These are phyloP conservation scores for Botryotinia calthae DNA, from an alignment of 2,329 filamentous ascomycete species.

Conservation along the genomic window DNA sequence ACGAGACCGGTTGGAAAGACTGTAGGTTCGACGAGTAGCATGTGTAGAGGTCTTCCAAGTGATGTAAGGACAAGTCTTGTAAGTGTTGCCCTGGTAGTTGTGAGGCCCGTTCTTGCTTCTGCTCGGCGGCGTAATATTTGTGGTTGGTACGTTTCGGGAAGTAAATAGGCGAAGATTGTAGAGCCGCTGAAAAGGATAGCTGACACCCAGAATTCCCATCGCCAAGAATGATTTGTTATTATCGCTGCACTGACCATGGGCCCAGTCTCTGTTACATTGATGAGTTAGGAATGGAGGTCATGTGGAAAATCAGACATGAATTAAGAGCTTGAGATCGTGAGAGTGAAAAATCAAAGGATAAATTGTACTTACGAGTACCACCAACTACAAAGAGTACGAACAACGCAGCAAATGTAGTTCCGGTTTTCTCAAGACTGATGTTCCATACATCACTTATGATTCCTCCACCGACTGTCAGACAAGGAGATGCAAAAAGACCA, in stretches of 20 bases:
- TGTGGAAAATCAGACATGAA: not conserved
- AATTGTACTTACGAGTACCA: conserved; percentile 13
- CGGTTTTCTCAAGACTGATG: conserved; percentile 20
- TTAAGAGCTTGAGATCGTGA: too few relatives aligned
- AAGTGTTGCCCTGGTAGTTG: not conserved
- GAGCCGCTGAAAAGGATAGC: conserved; percentile 19
- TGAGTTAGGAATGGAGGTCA: not conserved
- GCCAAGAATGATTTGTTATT: conserved; percentile 15
- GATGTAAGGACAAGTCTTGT: conserved; percentile 13
- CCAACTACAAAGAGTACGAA: conserved; percentile 18
- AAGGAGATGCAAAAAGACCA: conserved; percentile 21
- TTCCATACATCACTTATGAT: conserved; percentile 25
- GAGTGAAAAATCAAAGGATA: not conserved
- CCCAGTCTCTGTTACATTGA: not conserved
- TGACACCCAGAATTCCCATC: conserved; percentile 23
- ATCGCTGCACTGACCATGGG: conserved; percentile 22
- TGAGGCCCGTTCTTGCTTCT: not conserved
- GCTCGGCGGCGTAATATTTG: conserved; percentile 14
- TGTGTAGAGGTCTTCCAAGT: conserved; percentile 23
- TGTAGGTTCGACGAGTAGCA: conserved; percentile 24
- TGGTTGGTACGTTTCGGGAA: conserved; percentile 24
- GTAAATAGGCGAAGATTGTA: conserved; percentile 7
- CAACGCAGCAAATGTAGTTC: conserved; percentile 20
- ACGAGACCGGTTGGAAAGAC: conserved; percentile 18
- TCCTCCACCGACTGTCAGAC: conserved; percentile 18